Evolutionary conservation across 2,329 filamentous ascomycete genomes (phyloP).

Genomic region (Pseudopithomyces chartarum): DNA sequence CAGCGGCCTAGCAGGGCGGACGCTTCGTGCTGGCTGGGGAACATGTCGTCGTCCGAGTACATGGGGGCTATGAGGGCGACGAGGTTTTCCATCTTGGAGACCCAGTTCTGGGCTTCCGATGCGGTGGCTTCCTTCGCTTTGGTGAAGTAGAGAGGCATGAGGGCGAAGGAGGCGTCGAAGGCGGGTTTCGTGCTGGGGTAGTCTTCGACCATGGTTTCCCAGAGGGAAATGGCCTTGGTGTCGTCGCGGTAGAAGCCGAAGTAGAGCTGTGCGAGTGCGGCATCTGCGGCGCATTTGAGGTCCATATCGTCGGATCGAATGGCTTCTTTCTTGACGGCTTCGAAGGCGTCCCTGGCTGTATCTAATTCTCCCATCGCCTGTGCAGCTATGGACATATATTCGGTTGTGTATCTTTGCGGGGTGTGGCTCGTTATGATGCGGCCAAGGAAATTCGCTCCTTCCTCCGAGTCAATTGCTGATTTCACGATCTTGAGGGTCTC

Average conservation of each 20-base stretch:
- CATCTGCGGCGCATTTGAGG: not conserved
- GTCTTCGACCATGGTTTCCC: not conserved
- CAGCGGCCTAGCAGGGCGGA: not conserved
- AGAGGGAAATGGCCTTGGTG: not conserved
- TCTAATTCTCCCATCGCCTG: not conserved
- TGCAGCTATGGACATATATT: not conserved
- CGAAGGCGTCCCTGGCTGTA: not conserved
- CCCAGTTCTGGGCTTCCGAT: not conserved
- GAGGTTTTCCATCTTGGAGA: not conserved
- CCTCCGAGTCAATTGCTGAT: not conserved
- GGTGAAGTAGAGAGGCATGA: not conserved
- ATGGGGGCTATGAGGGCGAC: not conserved
- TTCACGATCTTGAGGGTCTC: not conserved
- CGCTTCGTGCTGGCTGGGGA: not conserved
- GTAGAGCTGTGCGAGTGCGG: not conserved
- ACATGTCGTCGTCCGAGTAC: not conserved
- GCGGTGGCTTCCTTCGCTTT: not conserved
- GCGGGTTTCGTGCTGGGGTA: not conserved
- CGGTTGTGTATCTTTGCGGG: not conserved
- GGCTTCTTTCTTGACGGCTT: not conserved
- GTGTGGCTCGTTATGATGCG: not conserved
- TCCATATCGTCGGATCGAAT: not conserved
- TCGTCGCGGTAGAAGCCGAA: not conserved
- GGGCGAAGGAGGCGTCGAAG: not conserved
- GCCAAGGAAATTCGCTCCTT: not conserved